A percentile compares a stretch with the other conserved stretches of the same genome.
Conservation (phyloP, 2,329 filamentous ascomycete species). For the Colletotrichum ledebouriae region DNA sequence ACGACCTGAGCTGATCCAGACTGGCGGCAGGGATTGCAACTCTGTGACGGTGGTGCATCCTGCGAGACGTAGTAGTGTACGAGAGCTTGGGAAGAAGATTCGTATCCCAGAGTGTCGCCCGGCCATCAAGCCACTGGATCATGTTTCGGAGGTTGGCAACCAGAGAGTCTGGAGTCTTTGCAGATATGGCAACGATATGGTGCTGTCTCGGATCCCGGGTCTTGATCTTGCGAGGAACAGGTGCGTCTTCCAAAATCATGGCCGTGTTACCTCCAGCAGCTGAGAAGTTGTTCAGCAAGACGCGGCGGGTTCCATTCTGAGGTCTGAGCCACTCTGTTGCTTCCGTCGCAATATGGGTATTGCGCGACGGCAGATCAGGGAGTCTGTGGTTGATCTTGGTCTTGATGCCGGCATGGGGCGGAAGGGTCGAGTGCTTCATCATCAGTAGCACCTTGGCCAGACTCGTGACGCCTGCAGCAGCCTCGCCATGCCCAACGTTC, state of each 20-base stretch:
- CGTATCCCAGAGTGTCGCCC: conserved; percentile 31
- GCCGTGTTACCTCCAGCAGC: conserved; percentile 80
- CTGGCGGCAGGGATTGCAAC: conserved; percentile 62
- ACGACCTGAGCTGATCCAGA: conserved; percentile 32
- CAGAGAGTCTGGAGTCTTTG: conserved; percentile 54
- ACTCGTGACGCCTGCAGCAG: conserved; percentile 39
- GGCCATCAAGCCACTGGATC: conserved; percentile 63
- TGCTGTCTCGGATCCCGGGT: conserved; percentile 67
- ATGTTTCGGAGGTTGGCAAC: neutral
- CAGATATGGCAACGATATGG: conserved; percentile 70
- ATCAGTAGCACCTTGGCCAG: conserved; percentile 37
- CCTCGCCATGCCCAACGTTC: conserved; percentile 40
- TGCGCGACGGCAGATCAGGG: conserved; percentile 68
- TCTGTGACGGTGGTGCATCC: conserved; percentile 60
- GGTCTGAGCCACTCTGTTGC: conserved; percentile 60
- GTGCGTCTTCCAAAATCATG: conserved; percentile 70
- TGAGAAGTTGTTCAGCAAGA: conserved; percentile 77
- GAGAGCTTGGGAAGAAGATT: conserved; percentile 46
- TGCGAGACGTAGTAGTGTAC: conserved; percentile 78
- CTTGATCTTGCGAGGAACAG: conserved; percentile 52
- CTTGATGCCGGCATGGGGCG: conserved; percentile 74
- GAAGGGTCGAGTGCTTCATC: conserved; percentile 37
- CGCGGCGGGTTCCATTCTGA: conserved; percentile 57
- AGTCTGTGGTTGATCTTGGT: conserved; percentile 71
- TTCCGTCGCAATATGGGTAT: conserved; percentile 69